Percentiles rank a stretch among this genome's conserved stretches.
These are phyloP conservation scores for Bryum argenteum DNA, from an alignment of 225 moss, liverwort and hornwort species.

Conservation along the genomic window DNA sequence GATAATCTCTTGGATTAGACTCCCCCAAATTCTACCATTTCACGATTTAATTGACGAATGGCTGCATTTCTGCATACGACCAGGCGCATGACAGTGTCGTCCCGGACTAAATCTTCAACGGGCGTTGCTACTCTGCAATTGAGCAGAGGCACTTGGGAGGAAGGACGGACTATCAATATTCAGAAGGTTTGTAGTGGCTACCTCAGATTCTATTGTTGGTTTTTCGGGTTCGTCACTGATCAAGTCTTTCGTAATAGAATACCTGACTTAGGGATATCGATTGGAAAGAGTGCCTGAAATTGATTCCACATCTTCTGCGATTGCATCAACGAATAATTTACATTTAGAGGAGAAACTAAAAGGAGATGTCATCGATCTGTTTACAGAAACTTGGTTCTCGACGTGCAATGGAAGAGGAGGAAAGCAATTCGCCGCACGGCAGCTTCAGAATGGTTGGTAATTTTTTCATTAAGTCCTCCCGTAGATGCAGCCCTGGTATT, in stretches of 20 bases:
- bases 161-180: conserved; percentile 24
- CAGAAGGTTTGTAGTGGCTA: conserved; percentile 38
- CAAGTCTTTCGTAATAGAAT: background rate
- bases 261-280: background rate
- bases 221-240: background rate
- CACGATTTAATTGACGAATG: background rate
- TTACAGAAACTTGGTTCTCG: conserved; percentile 43
- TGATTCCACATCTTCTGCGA: no score
- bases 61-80: conserved; percentile 2
- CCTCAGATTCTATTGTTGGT: background rate
- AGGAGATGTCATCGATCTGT: conserved; percentile 5
- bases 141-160: conserved; percentile 41
- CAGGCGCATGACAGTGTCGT: conserved; percentile 48
- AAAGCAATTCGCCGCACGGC: conserved; percentile 51
- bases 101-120: conserved; percentile 31
- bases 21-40: background rate
- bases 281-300: background rate
- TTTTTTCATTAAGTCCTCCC: background rate
- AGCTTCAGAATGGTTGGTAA: conserved; percentile 53
- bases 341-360: background rate
- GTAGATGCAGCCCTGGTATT: background rate
- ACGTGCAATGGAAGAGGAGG: conserved; percentile 50
- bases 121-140: conserved; percentile 43
- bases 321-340: no score
- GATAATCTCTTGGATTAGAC: background rate